Evolutionary conservation across 2,329 filamentous ascomycete species (phyloP).

Genomic region (Proliferodiscus dingleyae): DNA sequence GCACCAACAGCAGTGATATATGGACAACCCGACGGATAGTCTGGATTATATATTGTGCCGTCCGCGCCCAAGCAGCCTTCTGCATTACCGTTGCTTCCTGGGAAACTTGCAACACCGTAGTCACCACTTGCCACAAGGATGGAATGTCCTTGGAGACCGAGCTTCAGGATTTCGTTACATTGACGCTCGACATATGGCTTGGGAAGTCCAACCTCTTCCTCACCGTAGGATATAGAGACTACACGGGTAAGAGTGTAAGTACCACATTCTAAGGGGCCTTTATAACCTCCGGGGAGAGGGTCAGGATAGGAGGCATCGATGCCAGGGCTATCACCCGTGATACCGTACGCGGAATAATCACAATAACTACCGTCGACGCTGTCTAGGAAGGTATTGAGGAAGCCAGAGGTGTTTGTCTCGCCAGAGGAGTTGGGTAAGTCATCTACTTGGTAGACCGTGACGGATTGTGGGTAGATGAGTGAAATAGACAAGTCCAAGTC

Average conservation of each 20-base stretch:
- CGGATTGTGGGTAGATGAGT: conserved; percentile 44
- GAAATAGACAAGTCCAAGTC: conserved; percentile 46
- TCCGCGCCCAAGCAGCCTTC: conserved; percentile 33
- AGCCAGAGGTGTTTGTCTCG: conserved; percentile 21
- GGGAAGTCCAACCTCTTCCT: conserved; percentile 52
- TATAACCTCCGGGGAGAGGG: conserved; percentile 4
- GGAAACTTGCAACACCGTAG: conserved; percentile 34
- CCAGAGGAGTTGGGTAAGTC: conserved; percentile 16
- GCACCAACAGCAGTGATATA: conserved; percentile 10
- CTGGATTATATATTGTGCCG: conserved; percentile 45
- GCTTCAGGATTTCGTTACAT: conserved; percentile 47
- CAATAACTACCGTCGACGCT: conserved; percentile 32
- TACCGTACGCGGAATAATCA: conserved; percentile 3
- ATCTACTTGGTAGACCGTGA: conserved; percentile 41
- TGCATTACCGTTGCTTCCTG: conserved; percentile 28
- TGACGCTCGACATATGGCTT: conserved; percentile 46
- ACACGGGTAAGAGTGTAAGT: conserved; percentile 45
- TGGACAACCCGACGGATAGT: conserved; percentile 46
- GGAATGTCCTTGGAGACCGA: conserved; percentile 48
- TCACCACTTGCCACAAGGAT: conserved; percentile 49
- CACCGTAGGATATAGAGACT: conserved; percentile 52
- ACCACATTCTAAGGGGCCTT: neutral
- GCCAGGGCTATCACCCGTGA: conserved; percentile 5
- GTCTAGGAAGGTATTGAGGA: conserved; percentile 30
- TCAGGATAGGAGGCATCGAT: conserved; percentile 9